Conservation (phyloP, 148 eudicot genomes). For the Beta vulgaris region DNA sequence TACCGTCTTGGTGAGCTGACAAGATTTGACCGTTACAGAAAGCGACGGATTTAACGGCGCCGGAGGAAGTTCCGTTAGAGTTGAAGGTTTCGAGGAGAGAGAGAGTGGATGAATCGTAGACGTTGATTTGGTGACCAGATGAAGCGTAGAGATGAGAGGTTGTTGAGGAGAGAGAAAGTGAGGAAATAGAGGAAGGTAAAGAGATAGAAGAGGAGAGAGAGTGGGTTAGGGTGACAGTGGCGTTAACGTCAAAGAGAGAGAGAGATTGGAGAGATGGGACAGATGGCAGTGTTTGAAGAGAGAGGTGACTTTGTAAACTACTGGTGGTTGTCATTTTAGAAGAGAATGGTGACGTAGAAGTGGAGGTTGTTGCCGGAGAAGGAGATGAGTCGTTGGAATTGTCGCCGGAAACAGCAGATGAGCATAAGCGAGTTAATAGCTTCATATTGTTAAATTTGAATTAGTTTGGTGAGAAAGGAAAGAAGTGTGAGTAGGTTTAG, state of each 20-base stretch:
- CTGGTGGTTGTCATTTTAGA: conserved; percentile 3
- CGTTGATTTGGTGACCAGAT: conserved; percentile 44
- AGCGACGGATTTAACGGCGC: conserved; percentile 51
- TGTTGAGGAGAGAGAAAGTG: conserved; percentile 34
- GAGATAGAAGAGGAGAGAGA: conserved; percentile 31
- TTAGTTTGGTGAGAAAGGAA: not conserved
- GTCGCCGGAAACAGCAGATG: conserved; percentile 29
- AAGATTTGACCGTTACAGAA: conserved; percentile 44
- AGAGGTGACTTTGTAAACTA: conserved; percentile 45
- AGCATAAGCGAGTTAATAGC: conserved; percentile 24
- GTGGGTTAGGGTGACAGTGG: conserved; percentile 19
- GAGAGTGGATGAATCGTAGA: conserved; percentile 34
- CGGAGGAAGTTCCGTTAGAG: conserved; percentile 23
- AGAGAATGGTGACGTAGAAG: not conserved
- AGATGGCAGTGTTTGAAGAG: conserved; percentile 65
- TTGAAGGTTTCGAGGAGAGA: conserved; percentile 39
- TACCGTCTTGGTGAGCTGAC: conserved; percentile 72
- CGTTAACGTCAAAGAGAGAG: conserved; percentile 28
- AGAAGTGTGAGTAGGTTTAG: not conserved
- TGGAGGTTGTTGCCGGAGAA: conserved; percentile 9
- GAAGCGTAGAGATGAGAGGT: conserved; percentile 55
- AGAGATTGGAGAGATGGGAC: conserved; percentile 61
- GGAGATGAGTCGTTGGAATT: not conserved
- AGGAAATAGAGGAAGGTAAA: conserved; percentile 31
- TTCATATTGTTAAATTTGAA: conserved; percentile 24